Percentiles rank a stretch among this genome's conserved stretches.
These are phyloP conservation scores for Neurospora tetrasperma DNA, from an alignment of 495 filamentous ascomycete species.

Conservation along the genomic window DNA sequence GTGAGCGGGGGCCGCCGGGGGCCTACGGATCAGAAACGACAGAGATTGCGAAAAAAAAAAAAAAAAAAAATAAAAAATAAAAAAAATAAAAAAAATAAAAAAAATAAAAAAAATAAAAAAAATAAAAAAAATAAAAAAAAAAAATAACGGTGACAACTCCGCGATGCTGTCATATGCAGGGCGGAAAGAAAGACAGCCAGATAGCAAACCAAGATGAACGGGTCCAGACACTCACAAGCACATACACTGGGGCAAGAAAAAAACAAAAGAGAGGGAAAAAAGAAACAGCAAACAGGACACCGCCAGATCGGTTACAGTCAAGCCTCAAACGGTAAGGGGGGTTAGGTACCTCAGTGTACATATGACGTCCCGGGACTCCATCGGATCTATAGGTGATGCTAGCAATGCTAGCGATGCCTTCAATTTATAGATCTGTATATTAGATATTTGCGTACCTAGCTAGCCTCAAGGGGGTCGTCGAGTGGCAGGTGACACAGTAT, in stretches of 20 bases:
- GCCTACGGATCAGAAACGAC: neutral
- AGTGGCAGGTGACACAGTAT: neutral
- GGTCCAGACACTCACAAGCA: neutral
- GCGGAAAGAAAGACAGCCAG: neutral
- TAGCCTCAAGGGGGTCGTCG: neutral
- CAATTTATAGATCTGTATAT: neutral
- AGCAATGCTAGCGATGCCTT: neutral
- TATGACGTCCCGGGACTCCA: neutral
- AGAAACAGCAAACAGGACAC: neutral
- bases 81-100: neutral
- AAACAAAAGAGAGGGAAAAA: too few relatives aligned
- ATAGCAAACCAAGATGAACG: neutral
- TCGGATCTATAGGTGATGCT: neutral
- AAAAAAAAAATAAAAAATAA: neutral
- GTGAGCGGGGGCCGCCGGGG: neutral
- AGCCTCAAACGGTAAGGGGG: neutral
- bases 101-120: neutral
- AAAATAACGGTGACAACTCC: neutral
- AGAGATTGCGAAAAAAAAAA: neutral
- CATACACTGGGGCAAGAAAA: too few relatives aligned
- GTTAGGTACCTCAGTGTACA: neutral
- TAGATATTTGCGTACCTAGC: too few relatives aligned
- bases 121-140: neutral
- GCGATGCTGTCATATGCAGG: neutral
- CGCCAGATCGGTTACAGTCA: neutral